Conservation (phyloP, 306 rosid genomes). For the Rosa rugosa region DNA sequence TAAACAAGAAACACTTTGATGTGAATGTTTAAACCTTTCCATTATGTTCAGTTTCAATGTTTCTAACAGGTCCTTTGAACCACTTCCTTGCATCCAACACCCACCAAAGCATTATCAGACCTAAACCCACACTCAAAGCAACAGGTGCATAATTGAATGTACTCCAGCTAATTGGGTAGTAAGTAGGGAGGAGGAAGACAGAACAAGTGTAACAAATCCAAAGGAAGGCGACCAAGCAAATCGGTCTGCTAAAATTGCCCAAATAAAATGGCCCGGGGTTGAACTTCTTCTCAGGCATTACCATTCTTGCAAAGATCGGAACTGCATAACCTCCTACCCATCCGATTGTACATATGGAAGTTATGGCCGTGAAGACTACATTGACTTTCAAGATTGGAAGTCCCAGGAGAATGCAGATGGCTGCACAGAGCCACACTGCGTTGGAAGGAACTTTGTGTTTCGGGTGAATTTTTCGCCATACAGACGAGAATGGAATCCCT, state of each 20-base stretch:
- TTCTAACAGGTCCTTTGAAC: constrained; percentile 89
- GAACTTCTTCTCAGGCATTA: constrained; percentile 71
- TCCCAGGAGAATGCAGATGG: constrained; percentile 74
- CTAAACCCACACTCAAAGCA: constrained; percentile 61
- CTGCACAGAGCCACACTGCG: constrained; percentile 92
- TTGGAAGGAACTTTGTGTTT: constrained; percentile 74
- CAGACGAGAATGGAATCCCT: constrained; percentile 67
- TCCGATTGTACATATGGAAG: constrained; percentile 76
- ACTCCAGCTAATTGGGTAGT: constrained; percentile 64
- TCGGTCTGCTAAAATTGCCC: constrained; percentile 77
- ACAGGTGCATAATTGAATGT: constrained; percentile 87
- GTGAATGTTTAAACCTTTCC: constrained; percentile 41
- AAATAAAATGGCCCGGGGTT: constrained; percentile 74
- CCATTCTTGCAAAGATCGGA: constrained; percentile 78
- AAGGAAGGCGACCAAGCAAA: constrained; percentile 64
- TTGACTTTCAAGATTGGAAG: constrained; percentile 72
- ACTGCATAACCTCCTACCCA: constrained; percentile 95
- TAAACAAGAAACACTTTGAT: neutral
- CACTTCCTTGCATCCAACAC: constrained; percentile 81
- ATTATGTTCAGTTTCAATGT: constrained; percentile 48
- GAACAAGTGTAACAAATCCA: constrained; percentile 88
- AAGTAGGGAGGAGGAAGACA: constrained; percentile 81
- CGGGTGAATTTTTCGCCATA: constrained; percentile 75
- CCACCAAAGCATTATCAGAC: constrained; percentile 84
- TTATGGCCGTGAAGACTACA: constrained; percentile 73